Evolutionary conservation across 2,329 filamentous ascomycete species (phyloP).

Genomic region (Neofusicoccum laricinum): DNA sequence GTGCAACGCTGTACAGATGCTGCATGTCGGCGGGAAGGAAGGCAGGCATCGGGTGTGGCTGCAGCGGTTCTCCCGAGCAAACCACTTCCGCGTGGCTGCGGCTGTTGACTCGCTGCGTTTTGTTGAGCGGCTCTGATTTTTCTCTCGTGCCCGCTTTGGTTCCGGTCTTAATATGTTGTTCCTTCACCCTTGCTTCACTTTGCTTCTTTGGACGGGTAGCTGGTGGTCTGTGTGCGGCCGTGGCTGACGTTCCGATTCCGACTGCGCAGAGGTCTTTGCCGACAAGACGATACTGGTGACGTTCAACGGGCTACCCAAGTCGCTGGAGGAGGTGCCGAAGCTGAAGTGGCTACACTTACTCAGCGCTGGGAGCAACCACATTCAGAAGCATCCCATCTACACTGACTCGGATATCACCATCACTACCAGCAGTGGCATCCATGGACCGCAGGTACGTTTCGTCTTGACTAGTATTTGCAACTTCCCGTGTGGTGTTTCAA

Average conservation of each 20-base stretch:
- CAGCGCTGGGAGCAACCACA: conserved; percentile 57
- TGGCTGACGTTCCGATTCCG: neutral
- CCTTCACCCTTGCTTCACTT: neutral
- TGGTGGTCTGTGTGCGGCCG: too few species aligned
- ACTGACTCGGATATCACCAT: conserved; percentile 52
- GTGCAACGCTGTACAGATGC: neutral
- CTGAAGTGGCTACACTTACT: conserved; percentile 55
- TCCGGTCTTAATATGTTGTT: too few species aligned
- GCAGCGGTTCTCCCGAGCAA: neutral
- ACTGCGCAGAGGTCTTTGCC: conserved; percentile 35
- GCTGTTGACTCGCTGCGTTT: too few species aligned
- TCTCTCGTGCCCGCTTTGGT: too few species aligned
- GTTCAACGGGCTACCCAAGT: conserved; percentile 44
- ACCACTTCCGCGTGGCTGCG: too few species aligned
- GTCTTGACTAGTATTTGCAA: neutral
- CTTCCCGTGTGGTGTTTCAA: too few species aligned
- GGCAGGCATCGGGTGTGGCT: neutral
- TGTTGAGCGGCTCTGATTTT: too few species aligned
- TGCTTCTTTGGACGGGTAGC: neutral
- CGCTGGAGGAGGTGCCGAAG: conserved; percentile 34
- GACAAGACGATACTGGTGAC: conserved; percentile 49
- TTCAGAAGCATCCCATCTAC: conserved; percentile 53
- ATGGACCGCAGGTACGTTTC: conserved; percentile 51
- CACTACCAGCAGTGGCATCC: conserved; percentile 55
- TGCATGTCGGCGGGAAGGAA: neutral